These are phyloP conservation scores for Corrigiola litoralis DNA, from an alignment of 179 eudicot species.

Conservation along the genomic window DNA sequence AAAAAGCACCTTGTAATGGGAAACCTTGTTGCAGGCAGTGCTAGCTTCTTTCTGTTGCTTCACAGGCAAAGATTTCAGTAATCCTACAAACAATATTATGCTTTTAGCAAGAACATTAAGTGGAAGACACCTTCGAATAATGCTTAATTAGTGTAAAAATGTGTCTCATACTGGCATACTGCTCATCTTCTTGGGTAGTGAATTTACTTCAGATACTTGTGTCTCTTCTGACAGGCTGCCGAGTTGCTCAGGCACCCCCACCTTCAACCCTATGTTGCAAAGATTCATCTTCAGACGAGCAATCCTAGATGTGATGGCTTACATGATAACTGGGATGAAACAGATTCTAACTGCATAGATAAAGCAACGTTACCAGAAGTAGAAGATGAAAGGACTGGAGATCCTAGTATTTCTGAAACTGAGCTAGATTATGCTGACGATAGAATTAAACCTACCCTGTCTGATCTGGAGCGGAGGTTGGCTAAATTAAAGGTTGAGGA, in stretches of 20 bases:
- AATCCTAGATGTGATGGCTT: slow-evolving; percentile 37
- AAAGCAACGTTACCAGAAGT: slow-evolving; percentile 49
- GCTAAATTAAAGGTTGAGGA: slow-evolving; percentile 54
- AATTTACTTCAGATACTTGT: neutral
- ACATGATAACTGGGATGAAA: slow-evolving; percentile 41
- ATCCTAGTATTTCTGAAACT: slow-evolving; percentile 76
- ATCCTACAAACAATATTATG: neutral
- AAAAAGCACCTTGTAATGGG: no score
- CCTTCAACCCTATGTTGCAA: slow-evolving; percentile 64
- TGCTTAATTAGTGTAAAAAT: neutral
- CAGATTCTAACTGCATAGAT: slow-evolving; percentile 37
- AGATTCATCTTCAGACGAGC: slow-evolving; percentile 46
- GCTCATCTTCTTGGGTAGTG: neutral
- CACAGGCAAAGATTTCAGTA: neutral
- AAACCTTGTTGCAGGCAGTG: no score
- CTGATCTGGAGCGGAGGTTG: slow-evolving; percentile 40
- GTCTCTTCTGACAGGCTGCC: slow-evolving; percentile 60
- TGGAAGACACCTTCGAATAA: neutral
- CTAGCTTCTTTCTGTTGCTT: neutral
- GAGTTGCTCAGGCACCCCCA: slow-evolving; percentile 81
- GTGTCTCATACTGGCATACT: neutral
- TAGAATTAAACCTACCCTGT: slow-evolving; percentile 35
- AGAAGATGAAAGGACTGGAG: slow-evolving; percentile 55
- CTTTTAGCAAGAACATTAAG: neutral
- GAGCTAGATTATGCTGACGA: slow-evolving; percentile 56